Conservation (phyloP, 768 basidiomycete species). For the Lentinula boryana region DNA sequence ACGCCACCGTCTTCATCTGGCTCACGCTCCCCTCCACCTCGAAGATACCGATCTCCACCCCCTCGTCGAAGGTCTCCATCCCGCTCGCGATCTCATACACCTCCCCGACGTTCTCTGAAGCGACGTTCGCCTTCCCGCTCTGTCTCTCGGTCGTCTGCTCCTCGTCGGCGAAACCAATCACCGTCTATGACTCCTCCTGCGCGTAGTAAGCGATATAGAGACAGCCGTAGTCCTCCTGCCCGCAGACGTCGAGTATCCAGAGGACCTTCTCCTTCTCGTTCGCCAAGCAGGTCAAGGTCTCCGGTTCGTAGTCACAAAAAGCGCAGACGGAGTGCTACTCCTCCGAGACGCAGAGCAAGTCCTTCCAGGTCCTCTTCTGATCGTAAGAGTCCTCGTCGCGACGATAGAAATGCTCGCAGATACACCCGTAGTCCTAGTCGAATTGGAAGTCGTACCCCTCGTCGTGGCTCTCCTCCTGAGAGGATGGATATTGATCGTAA, state of each 20-base stretch:
- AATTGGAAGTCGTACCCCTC: conserved; percentile 18
- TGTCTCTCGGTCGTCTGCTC: conserved; percentile 29
- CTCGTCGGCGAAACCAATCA: conserved; percentile 34
- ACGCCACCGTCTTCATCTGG: conserved; percentile 24
- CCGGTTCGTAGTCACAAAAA: conserved; percentile 32
- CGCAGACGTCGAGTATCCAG: conserved; percentile 39
- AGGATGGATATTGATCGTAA: conserved; percentile 32
- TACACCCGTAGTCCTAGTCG: conserved; percentile 17
- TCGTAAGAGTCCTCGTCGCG: conserved; percentile 20
- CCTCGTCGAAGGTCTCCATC: conserved; percentile 41
- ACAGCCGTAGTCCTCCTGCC: conserved; percentile 53
- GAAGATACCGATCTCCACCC: conserved; percentile 31
- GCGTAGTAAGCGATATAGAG: conserved; percentile 27
- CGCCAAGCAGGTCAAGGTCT: conserved; percentile 34
- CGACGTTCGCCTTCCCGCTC: conserved; percentile 46
- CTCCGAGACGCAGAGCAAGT: conserved; percentile 27
- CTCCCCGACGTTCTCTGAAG: conserved; percentile 27
- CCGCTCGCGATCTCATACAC: conserved; percentile 29
- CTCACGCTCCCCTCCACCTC: conserved; percentile 28
- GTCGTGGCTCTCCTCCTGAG: conserved; percentile 15
- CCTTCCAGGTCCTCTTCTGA: conserved; percentile 25
- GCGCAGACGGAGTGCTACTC: conserved; percentile 37
- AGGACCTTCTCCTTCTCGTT: conserved; percentile 20
- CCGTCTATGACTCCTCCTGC: conserved; percentile 40
- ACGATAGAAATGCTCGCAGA: conserved; percentile 11